Percentiles rank a stretch among this genome's conserved stretches.
Conservation (phyloP, 257 asterid species). For the Phtheirospermum japonicum region DNA sequence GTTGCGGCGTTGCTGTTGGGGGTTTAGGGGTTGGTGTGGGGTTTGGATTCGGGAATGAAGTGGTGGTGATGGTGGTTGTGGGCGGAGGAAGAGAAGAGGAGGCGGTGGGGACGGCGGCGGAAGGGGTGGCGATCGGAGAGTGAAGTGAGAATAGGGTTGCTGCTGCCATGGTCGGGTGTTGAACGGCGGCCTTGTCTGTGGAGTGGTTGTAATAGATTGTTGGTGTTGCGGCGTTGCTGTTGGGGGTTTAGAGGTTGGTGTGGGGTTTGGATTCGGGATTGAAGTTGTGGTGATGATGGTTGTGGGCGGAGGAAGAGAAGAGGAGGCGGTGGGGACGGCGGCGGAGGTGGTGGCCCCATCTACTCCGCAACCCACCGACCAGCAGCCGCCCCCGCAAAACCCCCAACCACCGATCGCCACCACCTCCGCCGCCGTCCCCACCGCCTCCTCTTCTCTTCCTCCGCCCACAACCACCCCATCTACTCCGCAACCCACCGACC, state of each 20-base stretch:
- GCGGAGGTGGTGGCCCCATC: slow-evolving; percentile 31
- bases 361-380: slow-evolving; percentile 44
- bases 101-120: slow-evolving; percentile 20
- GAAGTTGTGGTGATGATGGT: slow-evolving; percentile 27
- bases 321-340: slow-evolving; percentile 15
- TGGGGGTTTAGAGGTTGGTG: slow-evolving; percentile 31
- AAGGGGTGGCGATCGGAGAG: slow-evolving; percentile 41
- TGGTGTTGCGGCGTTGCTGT: slow-evolving; percentile 32
- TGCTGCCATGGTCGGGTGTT: slow-evolving; percentile 66
- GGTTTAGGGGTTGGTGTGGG: slow-evolving; percentile 31
- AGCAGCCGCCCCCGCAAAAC: slow-evolving; percentile 34
- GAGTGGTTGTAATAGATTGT: slow-evolving; percentile 33
- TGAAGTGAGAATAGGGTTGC: slow-evolving; percentile 46
- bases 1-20: slow-evolving; percentile 29
- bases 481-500: slow-evolving; percentile 44
- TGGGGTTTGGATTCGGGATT: slow-evolving; percentile 33
- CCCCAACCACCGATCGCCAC: slow-evolving; percentile 32
- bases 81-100: slow-evolving; percentile 33
- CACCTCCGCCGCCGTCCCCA: slow-evolving; percentile 9
- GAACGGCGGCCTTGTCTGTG: slow-evolving; percentile 39
- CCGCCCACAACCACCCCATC: slow-evolving; percentile 36
- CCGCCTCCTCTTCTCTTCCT: slow-evolving; percentile 30
- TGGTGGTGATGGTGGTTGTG: slow-evolving; percentile 21
- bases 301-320: slow-evolving; percentile 34
- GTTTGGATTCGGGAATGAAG: slow-evolving; percentile 35